A percentile compares a stretch with the other conserved stretches of the same genome.
These are phyloP conservation scores for Trichoderma koningii DNA, from an alignment of 2,329 filamentous ascomycete species.

Conservation along the genomic window DNA sequence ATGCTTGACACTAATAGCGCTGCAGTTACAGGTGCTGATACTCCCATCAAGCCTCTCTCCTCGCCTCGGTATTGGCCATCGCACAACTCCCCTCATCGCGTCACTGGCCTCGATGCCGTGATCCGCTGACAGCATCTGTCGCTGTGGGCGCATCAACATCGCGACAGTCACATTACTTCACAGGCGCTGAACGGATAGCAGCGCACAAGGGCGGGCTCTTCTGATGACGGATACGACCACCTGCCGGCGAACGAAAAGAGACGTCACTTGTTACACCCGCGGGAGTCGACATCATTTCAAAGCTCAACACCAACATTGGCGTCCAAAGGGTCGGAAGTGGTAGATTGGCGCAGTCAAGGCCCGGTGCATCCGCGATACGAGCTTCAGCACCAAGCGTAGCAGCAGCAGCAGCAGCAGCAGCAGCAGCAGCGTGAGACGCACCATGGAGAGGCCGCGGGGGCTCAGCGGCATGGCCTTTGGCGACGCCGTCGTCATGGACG, in stretches of 20 bases:
- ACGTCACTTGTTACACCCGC: not conserved
- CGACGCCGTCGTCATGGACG: slow-evolving; percentile 25
- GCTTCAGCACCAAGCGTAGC: not conserved
- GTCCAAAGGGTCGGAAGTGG: not conserved
- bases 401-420: too few species aligned
- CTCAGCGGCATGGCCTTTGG: slow-evolving; percentile 14
- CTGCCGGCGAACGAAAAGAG: slow-evolving; percentile 1
- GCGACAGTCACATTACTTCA: not conserved
- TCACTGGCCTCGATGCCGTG: slow-evolving; percentile 6
- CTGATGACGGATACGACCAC: slow-evolving; percentile 1
- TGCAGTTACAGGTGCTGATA: not conserved
- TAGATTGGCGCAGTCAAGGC: not conserved
- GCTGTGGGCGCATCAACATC: not conserved
- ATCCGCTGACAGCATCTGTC: not conserved
- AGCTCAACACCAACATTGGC: not conserved
- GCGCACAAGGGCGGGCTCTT: not conserved
- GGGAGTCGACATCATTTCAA: not conserved
- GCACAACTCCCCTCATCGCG: not conserved
- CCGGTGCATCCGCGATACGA: not conserved
- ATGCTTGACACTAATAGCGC: not conserved
- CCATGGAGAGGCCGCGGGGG: slow-evolving; percentile 24
- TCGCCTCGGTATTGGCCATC: not conserved
- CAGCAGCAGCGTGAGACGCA: not conserved
- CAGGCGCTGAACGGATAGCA: not conserved
- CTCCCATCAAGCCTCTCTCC: too few species aligned